Evolutionary conservation across 1,139 yeast species (phyloP).

Genomic region (Schwanniomyces etchellsii): DNA sequence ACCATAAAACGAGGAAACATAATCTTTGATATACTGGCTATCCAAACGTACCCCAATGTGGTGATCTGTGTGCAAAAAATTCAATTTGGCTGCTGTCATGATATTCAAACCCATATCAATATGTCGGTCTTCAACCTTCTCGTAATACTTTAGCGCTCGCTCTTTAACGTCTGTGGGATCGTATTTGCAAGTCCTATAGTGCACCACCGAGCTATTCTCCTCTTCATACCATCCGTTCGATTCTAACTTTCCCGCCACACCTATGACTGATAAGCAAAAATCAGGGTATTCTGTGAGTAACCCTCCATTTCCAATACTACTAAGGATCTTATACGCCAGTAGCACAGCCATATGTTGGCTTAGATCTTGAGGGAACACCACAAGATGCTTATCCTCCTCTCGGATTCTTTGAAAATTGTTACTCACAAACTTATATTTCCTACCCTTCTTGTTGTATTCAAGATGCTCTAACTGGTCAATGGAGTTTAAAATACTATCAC

Average conservation of each 20-base stretch:
- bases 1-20: conserved; percentile 37
- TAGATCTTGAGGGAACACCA: conserved; percentile 33
- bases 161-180: conserved; percentile 21
- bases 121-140: conserved; percentile 22
- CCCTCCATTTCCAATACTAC: conserved; percentile 28
- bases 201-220: conserved; percentile 40
- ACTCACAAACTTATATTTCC: conserved; percentile 46
- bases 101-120: conserved; percentile 39
- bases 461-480: conserved; percentile 28
- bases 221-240: conserved; percentile 45
- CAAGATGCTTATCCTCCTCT: conserved; percentile 47
- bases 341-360: conserved; percentile 31
- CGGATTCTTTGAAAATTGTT: conserved; percentile 45
- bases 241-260: conserved; percentile 47
- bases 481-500: conserved; percentile 22
- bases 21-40: conserved; percentile 38
- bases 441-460: conserved; percentile 45
- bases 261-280: conserved; percentile 44
- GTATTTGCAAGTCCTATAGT: conserved; percentile 27
- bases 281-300: conserved; percentile 32
- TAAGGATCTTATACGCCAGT: conserved; percentile 40
- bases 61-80: conserved; percentile 54
- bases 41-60: conserved; percentile 47
- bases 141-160: conserved; percentile 26
- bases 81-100: conserved; percentile 43